phyloP scores from a whole-genome alignment of 371 early-diverging fungal genomes.

The Rhizomucor miehei region DNA sequence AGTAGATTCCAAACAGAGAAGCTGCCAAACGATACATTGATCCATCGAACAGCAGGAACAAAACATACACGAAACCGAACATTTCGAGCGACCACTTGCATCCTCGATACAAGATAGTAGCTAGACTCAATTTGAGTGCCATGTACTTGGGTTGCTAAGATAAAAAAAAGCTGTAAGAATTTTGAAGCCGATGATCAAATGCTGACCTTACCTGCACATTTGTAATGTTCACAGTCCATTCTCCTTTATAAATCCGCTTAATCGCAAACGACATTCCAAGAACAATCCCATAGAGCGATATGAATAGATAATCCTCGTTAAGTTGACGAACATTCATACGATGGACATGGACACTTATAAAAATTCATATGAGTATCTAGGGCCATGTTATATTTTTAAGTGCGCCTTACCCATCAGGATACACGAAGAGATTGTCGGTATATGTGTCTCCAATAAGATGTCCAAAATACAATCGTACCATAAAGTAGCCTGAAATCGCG shows the following conservation, averaged over 20 bases:
- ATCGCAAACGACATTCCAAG: conserved; percentile 34
- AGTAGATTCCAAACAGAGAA: conserved; percentile 21
- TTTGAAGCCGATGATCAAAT: not conserved
- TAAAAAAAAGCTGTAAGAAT: not conserved
- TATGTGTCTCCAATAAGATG: conserved; percentile 8
- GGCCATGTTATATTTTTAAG: not conserved
- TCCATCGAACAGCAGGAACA: conserved; percentile 25
- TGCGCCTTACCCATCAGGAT: conserved; percentile 12
- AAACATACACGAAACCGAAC: conserved; percentile 20
- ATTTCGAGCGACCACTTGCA: conserved; percentile 12
- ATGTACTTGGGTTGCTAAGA: conserved; percentile 25
- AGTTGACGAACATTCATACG: conserved; percentile 20
- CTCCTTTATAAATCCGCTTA: conserved; percentile 23
- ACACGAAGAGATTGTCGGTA: conserved; percentile 1
- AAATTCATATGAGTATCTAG: not conserved
- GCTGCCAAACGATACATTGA: conserved; percentile 29
- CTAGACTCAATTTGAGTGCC: conserved; percentile 28
- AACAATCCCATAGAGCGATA: conserved; percentile 29
- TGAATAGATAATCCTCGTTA: conserved; percentile 40
- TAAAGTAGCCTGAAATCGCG: conserved; percentile 1
- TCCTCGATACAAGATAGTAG: conserved; percentile 15
- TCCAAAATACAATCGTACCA: conserved; percentile 7
- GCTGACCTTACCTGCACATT: conserved; percentile 35
- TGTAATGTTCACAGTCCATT: conserved; percentile 27
- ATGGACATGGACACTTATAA: not conserved